Evolutionary conservation across 352 stramenopile species (phyloP).

Genomic region (Phytophthora parvispora): DNA sequence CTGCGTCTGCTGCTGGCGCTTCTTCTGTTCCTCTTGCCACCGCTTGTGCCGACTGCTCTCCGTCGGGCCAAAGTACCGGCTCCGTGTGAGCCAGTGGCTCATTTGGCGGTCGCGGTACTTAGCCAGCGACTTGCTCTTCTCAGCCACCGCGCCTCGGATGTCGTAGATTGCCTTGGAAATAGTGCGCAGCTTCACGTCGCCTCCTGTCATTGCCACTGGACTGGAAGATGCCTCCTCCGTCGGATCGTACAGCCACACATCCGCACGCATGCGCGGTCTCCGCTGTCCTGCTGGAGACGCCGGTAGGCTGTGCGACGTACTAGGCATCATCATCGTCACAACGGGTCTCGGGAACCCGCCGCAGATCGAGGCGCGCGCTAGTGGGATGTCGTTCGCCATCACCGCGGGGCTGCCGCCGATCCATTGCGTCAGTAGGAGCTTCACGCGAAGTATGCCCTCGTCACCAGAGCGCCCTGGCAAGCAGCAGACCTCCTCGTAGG

Average conservation of each 20-base stretch:
- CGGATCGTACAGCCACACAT: constrained; percentile 77
- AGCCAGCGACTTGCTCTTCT: constrained; percentile 64
- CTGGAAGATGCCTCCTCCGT: constrained; percentile 47
- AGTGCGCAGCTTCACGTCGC: constrained; percentile 76
- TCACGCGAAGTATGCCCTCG: constrained; percentile 28
- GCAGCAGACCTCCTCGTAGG: constrained; percentile 67
- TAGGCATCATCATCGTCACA: constrained; percentile 35
- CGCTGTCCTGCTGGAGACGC: constrained; percentile 28
- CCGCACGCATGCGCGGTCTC: constrained; percentile 43
- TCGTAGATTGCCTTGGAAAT: constrained; percentile 85
- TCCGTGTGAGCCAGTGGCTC: constrained; percentile 66
- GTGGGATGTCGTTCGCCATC: constrained; percentile 13
- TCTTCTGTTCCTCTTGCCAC: constrained; percentile 80
- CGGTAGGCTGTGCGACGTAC: constrained; percentile 31
- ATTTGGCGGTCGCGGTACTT: constrained; percentile 67
- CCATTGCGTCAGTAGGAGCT: constrained; percentile 35
- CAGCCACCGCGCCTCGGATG: constrained; percentile 68
- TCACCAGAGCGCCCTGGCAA: constrained; percentile 12
- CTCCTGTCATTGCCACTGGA: constrained; percentile 10
- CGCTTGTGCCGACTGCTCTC: constrained; percentile 83
- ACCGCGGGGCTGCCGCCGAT: constrained; percentile 9
- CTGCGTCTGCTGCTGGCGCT: constrained; percentile 50
- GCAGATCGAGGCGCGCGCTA: constrained; percentile 39
- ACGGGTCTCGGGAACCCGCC: constrained; percentile 32
- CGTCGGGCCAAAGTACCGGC: constrained; percentile 82